These are phyloP conservation scores for Crassisporium funariophilum DNA, from an alignment of 768 basidiomycete species.

Conservation along the genomic window DNA sequence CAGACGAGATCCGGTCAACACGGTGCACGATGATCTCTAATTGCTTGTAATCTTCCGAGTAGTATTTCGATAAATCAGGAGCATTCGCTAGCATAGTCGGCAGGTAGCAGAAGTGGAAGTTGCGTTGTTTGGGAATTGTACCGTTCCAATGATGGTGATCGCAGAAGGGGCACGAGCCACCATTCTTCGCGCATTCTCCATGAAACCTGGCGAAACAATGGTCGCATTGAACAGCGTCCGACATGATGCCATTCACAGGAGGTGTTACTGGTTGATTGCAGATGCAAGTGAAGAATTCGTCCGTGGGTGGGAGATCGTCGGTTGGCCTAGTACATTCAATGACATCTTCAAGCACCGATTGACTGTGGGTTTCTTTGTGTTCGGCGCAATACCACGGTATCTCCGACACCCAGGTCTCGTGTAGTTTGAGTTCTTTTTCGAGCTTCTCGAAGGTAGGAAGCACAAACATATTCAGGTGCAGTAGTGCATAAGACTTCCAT, in stretches of 20 bases:
- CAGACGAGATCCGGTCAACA: conserved; percentile 70
- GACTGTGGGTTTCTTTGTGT: conserved; percentile 65
- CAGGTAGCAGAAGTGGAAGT: conserved; percentile 82
- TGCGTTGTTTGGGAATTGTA: conserved; percentile 77
- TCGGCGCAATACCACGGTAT: conserved; percentile 80
- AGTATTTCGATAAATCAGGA: conserved; percentile 78
- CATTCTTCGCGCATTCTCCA: conserved; percentile 80
- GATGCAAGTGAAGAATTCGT: conserved; percentile 87
- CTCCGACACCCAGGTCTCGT: conserved; percentile 71
- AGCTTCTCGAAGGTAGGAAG: conserved; percentile 75
- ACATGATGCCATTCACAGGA: conserved; percentile 70
- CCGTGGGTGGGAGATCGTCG: conserved; percentile 76
- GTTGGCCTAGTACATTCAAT: conserved; percentile 72
- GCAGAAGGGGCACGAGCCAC: conserved; percentile 91
- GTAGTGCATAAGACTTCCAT: conserved; percentile 73
- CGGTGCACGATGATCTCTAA: conserved; percentile 80
- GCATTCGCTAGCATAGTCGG: conserved; percentile 70
- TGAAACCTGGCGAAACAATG: conserved; percentile 89
- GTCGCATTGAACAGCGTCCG: conserved; percentile 89
- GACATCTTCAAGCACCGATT: conserved; percentile 72
- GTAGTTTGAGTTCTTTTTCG: conserved; percentile 64
- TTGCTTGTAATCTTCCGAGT: conserved; percentile 80
- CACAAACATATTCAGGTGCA: conserved; percentile 72
- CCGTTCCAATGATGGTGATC: conserved; percentile 93
- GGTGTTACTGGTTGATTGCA: conserved; percentile 77